Conservation (phyloP, 768 basidiomycete genomes). For the Paxillus involutus region DNA sequence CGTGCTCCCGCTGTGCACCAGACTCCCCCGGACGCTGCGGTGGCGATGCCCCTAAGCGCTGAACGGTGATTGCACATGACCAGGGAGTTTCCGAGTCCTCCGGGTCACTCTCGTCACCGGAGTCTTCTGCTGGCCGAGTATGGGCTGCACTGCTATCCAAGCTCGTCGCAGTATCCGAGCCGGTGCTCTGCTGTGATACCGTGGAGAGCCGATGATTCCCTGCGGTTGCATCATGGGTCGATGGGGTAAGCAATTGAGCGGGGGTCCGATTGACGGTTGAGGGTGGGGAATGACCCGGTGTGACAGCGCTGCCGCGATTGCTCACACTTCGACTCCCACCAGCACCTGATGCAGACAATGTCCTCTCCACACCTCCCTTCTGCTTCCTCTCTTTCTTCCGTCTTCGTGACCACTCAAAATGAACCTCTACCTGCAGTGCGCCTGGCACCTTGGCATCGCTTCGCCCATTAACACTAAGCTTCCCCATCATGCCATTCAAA, state of each 20-base stretch:
- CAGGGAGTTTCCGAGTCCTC: constrained; percentile 97
- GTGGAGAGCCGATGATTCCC: constrained; percentile 38
- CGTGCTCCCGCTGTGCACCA: constrained; percentile 12
- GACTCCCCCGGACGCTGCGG: constrained; percentile 4
- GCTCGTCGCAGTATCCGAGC: constrained; percentile 32
- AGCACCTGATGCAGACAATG: neutral
- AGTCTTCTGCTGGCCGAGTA: constrained; percentile 36
- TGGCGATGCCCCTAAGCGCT: constrained; percentile 35
- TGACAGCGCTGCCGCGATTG: constrained; percentile 17
- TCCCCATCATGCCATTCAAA: constrained; percentile 44
- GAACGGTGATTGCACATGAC: constrained; percentile 81
- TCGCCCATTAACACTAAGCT: constrained; percentile 31
- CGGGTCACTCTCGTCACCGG: constrained; percentile 84
- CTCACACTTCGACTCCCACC: constrained; percentile 11
- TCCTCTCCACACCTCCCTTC: constrained; percentile 22
- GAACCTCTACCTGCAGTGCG: constrained; percentile 56
- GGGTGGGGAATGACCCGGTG: constrained; percentile 3
- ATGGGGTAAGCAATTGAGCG: constrained; percentile 9
- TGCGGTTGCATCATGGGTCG: neutral
- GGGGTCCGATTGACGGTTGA: constrained; percentile 4
- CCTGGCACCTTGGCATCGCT: constrained; percentile 12
- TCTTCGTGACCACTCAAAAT: constrained; percentile 75
- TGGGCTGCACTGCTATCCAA: constrained; percentile 13
- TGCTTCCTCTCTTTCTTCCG: constrained; percentile 21
- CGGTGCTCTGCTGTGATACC: constrained; percentile 39